phyloP scores from a whole-genome alignment of 1,139 yeast species.

The Yamadazyma friedrichii region DNA sequence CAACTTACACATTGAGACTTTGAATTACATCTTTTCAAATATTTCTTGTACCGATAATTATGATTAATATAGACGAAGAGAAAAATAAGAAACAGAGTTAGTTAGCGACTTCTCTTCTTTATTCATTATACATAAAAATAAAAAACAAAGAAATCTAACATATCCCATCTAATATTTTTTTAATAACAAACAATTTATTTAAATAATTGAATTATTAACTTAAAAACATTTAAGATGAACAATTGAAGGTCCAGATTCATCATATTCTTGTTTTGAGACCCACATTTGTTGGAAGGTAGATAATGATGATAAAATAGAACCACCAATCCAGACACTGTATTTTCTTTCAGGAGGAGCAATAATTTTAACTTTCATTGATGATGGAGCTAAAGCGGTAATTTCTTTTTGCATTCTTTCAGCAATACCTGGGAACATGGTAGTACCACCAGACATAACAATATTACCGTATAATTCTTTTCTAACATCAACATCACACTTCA shows the following conservation, averaged over 20 bases:
- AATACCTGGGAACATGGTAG: constrained; percentile 99
- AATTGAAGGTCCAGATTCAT: constrained; percentile 99
- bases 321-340: constrained; percentile 99
- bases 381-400: constrained; percentile 98
- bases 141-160: constrained; percentile 5
- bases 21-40: no score
- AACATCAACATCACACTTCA: constrained; percentile 98
- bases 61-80: no score
- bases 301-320: constrained; percentile 97
- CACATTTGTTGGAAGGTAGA: constrained; percentile 99
- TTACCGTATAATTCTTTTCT: constrained; percentile 99
- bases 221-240: constrained; percentile 99
- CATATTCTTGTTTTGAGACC: constrained; percentile 99
- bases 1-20: no score
- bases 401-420: constrained; percentile 99
- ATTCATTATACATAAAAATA: constrained; percentile 4
- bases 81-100: neutral
- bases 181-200: no score
- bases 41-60: no score
- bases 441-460: constrained; percentile 99
- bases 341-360: constrained; percentile 99
- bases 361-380: constrained; percentile 99
- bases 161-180: constrained; percentile 2
- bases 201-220: constrained; percentile 21
- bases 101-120: constrained; percentile 4